phyloP scores from a whole-genome alignment of 2,329 filamentous ascomycete genomes.

The Pestalotiopsis sp. region DNA sequence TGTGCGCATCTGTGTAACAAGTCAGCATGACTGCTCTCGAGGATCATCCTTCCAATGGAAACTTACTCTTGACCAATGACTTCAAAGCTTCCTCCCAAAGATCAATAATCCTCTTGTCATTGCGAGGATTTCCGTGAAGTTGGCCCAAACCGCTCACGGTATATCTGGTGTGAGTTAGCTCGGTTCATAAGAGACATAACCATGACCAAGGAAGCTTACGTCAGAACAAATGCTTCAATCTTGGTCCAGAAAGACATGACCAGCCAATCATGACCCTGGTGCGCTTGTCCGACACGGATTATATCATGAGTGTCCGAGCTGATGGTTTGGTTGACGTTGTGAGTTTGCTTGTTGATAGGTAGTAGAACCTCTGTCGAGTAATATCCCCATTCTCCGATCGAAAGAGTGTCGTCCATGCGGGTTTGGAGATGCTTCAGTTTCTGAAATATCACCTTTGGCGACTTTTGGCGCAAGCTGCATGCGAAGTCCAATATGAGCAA shows the following conservation, averaged over 20 bases:
- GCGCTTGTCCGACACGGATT: slow-evolving; percentile 45
- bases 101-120: slow-evolving; percentile 36
- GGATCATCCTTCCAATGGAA: slow-evolving; percentile 29
- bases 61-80: slow-evolving; percentile 33
- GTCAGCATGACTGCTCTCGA: neutral
- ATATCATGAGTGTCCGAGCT: slow-evolving; percentile 59
- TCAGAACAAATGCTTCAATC: slow-evolving; percentile 55
- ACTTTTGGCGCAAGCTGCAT: slow-evolving; percentile 66
- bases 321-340: slow-evolving; percentile 47
- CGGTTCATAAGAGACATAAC: neutral
- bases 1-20: slow-evolving; percentile 20
- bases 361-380: slow-evolving; percentile 51
- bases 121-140: slow-evolving; percentile 37
- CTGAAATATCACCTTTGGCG: slow-evolving; percentile 52
- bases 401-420: slow-evolving; percentile 57
- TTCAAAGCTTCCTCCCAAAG: slow-evolving; percentile 40
- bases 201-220: slow-evolving; percentile 40
- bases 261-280: slow-evolving; percentile 52
- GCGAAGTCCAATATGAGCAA: slow-evolving; percentile 69
- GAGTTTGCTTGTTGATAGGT: slow-evolving; percentile 53
- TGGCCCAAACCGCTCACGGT: slow-evolving; percentile 53
- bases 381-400: slow-evolving; percentile 44
- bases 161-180: slow-evolving; percentile 40
- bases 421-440: slow-evolving; percentile 65
- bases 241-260: slow-evolving; percentile 63